Percentiles rank a stretch among this genome's conserved stretches.
These are phyloP conservation scores for Pseudogymnoascus sp. DNA, from an alignment of 2,329 filamentous ascomycete genomes.

Conservation along the genomic window DNA sequence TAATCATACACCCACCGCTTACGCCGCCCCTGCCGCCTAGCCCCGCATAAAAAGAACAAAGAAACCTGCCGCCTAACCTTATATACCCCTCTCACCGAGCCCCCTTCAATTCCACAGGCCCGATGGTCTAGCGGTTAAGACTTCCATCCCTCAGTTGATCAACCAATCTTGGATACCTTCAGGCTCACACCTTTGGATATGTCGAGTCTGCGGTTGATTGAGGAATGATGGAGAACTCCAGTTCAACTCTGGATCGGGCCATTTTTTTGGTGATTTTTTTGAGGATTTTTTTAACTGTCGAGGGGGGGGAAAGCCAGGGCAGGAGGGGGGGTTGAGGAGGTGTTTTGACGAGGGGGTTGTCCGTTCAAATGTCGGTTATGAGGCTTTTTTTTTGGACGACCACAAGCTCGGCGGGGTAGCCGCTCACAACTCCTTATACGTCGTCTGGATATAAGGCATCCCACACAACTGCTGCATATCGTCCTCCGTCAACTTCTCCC, in stretches of 20 bases:
- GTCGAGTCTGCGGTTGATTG: background rate
- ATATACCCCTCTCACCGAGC: background rate
- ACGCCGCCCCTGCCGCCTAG: background rate
- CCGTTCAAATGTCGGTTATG: background rate
- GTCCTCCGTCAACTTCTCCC: slow-evolving; percentile 19
- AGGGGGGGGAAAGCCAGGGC: background rate
- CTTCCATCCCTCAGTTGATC: background rate
- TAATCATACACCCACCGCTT: background rate
- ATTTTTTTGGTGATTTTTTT: background rate
- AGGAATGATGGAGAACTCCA: background rate
- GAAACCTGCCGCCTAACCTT: background rate
- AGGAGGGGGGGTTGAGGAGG: background rate
- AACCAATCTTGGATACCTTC: background rate
- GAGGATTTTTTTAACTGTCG: background rate
- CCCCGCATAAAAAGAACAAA: background rate
- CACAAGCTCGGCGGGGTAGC: too few species aligned
- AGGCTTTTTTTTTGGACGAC: background rate
- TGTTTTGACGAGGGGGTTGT: background rate
- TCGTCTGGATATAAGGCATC: slow-evolving; percentile 6
- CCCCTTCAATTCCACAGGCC: background rate
- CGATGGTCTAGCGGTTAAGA: slow-evolving; percentile 3
- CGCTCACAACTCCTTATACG: slow-evolving; percentile 5
- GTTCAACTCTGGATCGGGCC: background rate
- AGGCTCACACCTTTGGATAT: background rate
- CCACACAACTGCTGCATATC: slow-evolving; percentile 27